Evolutionary conservation across 192 early-diverging fungal genomes (phyloP), one percentile per base, ranked within the genome.

Genomic region (Coemansia sp.): DNA sequence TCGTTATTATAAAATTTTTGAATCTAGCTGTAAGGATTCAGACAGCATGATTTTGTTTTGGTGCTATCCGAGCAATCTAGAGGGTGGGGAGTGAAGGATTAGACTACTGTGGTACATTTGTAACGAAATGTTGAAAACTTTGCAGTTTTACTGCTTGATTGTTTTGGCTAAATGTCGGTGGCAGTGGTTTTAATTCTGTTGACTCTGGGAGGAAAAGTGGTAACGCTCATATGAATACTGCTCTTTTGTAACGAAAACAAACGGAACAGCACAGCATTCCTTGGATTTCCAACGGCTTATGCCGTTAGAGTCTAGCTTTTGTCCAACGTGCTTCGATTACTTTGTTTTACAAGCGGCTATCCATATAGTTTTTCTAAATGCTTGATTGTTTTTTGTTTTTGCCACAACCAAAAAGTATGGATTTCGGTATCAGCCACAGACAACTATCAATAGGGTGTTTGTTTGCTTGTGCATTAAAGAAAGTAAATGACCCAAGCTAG

Each of bases 371-470:
- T 13, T 44, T 17, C 15, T 44, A 19, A 44, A n/a, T 44, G 13
- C n/a, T 17, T 6, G 8, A 19, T 59, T 59, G 57, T 59, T 59
- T 8, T 10, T 53, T 36, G 29, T 62, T 53, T 55, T 28, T 22
- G 25, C 14, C 25, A 31, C 4, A 31, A 25, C 28, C 36, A 38
- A 28, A 19, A 30, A 41, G 41, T 15, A 52, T 23, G 19, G 45
- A 48, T 11, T 48, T 8, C 45, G 13, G 23, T 13, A 22, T 48
- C 20, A 20, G 45, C 45, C 45, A 48, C 45, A 48, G 45, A 20
- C 10, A 2, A 48, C 13, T 7, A 25, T 48, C 19, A 48, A 47
- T 25, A 48, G 14, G 22, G 25, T 11, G 13, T 48, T 48, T 25
- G 6, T 10, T 48, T 25, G 23, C 25, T 20, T 14, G 6, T 2